Evolutionary conservation across 495 filamentous ascomycete species (phyloP).

Genomic region (Lindgomyces ingoldianus): DNA sequence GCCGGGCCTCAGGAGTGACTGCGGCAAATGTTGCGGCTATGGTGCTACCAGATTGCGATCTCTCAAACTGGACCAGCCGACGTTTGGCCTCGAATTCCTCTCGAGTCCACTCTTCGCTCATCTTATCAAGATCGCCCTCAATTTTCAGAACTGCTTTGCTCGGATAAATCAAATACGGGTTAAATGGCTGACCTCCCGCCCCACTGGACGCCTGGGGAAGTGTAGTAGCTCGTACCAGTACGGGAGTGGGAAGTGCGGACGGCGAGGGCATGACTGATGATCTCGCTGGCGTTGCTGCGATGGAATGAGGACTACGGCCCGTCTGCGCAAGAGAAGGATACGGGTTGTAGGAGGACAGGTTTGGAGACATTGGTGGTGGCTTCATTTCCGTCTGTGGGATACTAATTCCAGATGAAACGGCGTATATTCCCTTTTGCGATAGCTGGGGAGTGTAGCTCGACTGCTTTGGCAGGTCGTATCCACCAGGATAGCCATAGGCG

Average conservation of each 20-base stretch:
- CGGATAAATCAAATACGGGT: constrained; percentile 82
- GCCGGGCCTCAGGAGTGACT: constrained; percentile 43
- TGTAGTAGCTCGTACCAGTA: constrained; percentile 82
- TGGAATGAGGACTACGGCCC: constrained; percentile 43
- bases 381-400: constrained; percentile 33
- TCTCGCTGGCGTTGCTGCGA: constrained; percentile 43
- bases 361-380: constrained; percentile 29
- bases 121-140: constrained; percentile 75
- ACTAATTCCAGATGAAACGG: constrained; percentile 26
- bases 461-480: constrained; percentile 34
- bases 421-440: constrained; percentile 24
- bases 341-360: constrained; percentile 34
- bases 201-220: constrained; percentile 54
- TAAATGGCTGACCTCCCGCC: constrained; percentile 57
- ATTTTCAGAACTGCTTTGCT: constrained; percentile 79
- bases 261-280: constrained; percentile 50
- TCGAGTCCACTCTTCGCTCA: constrained; percentile 75
- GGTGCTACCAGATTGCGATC: constrained; percentile 61
- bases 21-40: constrained; percentile 45
- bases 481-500: constrained; percentile 35
- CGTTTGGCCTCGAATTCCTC: constrained; percentile 77
- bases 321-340: constrained; percentile 47
- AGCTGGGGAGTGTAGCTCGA: constrained; percentile 21
- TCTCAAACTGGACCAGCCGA: constrained; percentile 81
- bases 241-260: constrained; percentile 57